A percentile compares a stretch with the other conserved stretches of the same genome.
phyloP scores from a whole-genome alignment of 768 basidiomycete genomes.

The Agrocybe chaxingu region DNA sequence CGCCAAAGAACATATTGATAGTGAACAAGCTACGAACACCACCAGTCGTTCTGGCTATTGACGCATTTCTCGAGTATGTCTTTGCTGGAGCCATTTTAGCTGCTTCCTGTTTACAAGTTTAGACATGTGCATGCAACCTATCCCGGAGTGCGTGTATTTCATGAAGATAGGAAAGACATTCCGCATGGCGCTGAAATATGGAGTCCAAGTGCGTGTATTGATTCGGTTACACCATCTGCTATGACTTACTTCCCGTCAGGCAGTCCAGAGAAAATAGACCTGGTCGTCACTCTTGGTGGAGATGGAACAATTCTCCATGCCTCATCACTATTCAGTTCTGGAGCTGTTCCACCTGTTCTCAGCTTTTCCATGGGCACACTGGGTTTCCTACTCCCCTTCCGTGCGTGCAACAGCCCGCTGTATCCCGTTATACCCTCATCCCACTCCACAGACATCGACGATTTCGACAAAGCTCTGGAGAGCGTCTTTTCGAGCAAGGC shows the following conservation, averaged over 20 bases:
- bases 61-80: constrained; percentile 66
- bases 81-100: constrained; percentile 3
- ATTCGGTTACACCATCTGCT: constrained; percentile 2
- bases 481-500: constrained; percentile 78
- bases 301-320: constrained; percentile 95
- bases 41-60: constrained; percentile 73
- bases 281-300: constrained; percentile 90
- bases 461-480: constrained; percentile 76
- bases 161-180: constrained; percentile 65
- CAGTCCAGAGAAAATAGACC: constrained; percentile 64
- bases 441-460: constrained; percentile 72
- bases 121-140: constrained; percentile 60
- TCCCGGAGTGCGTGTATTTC: constrained; percentile 60
- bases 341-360: constrained; percentile 89
- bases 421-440: not conserved
- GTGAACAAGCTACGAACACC: constrained; percentile 81
- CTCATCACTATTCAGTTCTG: constrained; percentile 84
- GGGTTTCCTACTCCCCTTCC: constrained; percentile 91
- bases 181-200: constrained; percentile 64
- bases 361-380: constrained; percentile 93
- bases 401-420: constrained; percentile 44
- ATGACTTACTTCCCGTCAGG: constrained; percentile 28
- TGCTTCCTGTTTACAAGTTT: not conserved
- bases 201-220: constrained; percentile 48
- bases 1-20: constrained; percentile 65